A percentile compares a stretch with the other conserved stretches of the same genome.
These are phyloP conservation scores for Globisporangium viniferum DNA, from an alignment of 352 stramenopile species.

Conservation along the genomic window DNA sequence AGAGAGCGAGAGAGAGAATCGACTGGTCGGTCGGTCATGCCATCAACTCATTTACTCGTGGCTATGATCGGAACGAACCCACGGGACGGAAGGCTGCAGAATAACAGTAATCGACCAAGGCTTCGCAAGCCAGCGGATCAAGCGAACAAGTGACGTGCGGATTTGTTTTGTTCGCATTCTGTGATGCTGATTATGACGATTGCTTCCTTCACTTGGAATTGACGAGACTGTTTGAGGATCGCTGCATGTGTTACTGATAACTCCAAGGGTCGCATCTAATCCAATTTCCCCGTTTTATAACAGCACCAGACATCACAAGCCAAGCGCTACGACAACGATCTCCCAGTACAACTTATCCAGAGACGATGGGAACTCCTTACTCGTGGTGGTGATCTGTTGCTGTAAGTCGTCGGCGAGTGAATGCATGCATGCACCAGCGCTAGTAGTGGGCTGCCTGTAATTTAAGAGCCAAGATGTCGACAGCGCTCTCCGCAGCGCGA, in stretches of 20 bases:
- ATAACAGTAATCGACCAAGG: slow-evolving; percentile 1
- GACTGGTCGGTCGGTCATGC: neutral
- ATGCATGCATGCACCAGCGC: neutral
- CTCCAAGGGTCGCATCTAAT: neutral
- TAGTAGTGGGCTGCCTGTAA: neutral
- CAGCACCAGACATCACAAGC: neutral
- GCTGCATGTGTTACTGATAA: neutral
- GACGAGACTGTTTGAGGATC: neutral
- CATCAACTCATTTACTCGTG: neutral
- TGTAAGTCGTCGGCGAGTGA: neutral
- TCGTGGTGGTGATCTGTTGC: neutral
- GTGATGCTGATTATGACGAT: neutral
- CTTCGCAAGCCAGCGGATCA: neutral
- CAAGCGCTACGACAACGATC: neutral
- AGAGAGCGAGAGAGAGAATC: neutral
- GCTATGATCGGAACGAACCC: neutral
- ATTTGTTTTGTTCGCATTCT: neutral
- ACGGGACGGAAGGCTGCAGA: neutral
- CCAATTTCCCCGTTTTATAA: neutral
- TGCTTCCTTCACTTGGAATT: neutral
- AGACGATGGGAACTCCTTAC: neutral
- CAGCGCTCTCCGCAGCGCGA: slow-evolving; percentile 46
- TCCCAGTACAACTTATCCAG: neutral
- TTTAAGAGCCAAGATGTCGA: slow-evolving; percentile 43
- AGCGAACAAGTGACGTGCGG: neutral